Evolutionary conservation across 768 basidiomycete species (phyloP).

Genomic region (Porphyrellus cyaneotinctus): DNA sequence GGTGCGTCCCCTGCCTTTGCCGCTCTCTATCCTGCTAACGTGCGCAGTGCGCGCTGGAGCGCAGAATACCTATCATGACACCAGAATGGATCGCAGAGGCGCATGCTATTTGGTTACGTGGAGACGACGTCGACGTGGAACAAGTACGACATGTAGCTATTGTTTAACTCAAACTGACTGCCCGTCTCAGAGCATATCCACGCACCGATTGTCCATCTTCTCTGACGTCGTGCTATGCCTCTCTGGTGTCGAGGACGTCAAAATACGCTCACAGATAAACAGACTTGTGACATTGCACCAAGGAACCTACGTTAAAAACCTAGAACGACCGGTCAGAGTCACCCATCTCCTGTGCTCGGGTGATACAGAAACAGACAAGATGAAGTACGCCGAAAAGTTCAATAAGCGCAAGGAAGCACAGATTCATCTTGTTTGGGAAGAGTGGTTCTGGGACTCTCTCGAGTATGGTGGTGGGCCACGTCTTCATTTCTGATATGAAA

Average conservation of each 20-base stretch:
- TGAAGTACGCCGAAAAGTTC: conserved; percentile 74
- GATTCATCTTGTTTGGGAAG: conserved; percentile 86
- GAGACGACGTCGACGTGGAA: conserved; percentile 70
- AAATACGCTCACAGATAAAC: conserved; percentile 59
- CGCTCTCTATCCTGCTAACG: background rate
- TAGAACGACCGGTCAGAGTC: conserved; percentile 73
- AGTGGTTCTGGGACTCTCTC: conserved; percentile 95
- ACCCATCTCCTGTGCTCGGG: conserved; percentile 84
- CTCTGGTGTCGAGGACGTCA: conserved; percentile 68
- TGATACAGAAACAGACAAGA: conserved; percentile 66
- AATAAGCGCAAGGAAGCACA: conserved; percentile 64
- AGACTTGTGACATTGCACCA: conserved; percentile 53
- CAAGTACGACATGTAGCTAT: conserved; percentile 40
- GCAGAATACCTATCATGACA: conserved; percentile 72
- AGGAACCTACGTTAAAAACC: conserved; percentile 67
- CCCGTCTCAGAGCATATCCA: conserved; percentile 46
- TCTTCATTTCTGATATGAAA: background rate
- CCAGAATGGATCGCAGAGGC: conserved; percentile 75
- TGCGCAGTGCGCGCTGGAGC: conserved; percentile 73
- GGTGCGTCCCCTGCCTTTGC: conserved; percentile 38
- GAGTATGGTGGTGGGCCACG: conserved; percentile 56
- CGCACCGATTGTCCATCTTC: conserved; percentile 71
- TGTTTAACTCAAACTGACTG: background rate
- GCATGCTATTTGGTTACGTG: conserved; percentile 71
- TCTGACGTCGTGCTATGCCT: conserved; percentile 63